Evolutionary conservation across 768 basidiomycete genomes (phyloP).

Genomic region (Pleurotus salmoneostramineus): DNA sequence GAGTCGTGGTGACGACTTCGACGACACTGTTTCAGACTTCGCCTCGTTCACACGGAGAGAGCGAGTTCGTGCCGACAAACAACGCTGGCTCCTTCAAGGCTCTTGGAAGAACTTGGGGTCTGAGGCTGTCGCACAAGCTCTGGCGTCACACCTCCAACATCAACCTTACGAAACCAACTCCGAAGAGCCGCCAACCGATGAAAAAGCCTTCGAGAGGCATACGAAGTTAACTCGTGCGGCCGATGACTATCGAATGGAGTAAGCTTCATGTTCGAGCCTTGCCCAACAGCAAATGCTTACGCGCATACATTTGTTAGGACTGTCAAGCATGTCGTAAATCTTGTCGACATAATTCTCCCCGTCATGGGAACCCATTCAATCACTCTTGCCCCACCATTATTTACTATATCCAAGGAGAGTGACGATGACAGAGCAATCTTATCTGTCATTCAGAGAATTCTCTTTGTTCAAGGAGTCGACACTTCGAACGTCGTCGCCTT

Average conservation of each 20-base stretch:
- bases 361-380: not conserved
- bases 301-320: not conserved
- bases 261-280: not conserved
- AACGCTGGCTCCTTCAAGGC: not conserved
- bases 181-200: not conserved
- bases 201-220: not conserved
- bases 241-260: not conserved
- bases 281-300: not conserved
- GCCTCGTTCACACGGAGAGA: conserved; percentile 2
- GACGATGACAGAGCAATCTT: not conserved
- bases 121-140: not conserved
- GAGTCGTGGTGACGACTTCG: not conserved
- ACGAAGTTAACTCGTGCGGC: not conserved
- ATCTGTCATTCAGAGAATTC: not conserved
- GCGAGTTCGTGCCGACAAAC: not conserved
- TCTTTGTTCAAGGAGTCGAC: not conserved
- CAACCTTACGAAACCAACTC: not conserved
- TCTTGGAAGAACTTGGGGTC: not conserved
- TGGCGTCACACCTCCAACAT: not conserved
- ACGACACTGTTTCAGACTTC: not conserved
- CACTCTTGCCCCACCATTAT: not conserved
- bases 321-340: not conserved
- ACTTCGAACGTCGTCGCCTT: not conserved
- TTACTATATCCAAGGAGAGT: not conserved
- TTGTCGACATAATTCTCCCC: not conserved